Evolutionary conservation across 1,284 basidiomycete genomes (phyloP), one percentile per base, ranked within the genome.

Genomic region (Taiwanofungus camphoratus): DNA sequence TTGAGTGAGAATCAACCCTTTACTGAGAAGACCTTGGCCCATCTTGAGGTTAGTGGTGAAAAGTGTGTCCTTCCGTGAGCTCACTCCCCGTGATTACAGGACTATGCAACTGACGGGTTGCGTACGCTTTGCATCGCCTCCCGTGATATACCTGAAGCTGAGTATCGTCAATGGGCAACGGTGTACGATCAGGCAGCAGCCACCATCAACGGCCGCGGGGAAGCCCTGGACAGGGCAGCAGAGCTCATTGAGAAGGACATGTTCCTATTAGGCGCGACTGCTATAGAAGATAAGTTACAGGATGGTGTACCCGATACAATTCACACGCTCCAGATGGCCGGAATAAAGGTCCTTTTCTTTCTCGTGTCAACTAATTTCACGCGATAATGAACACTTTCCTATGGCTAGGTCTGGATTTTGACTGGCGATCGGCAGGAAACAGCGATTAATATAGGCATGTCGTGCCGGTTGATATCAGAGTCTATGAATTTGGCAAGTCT

Each of bases 361-460:
- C 23, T 32, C 22, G 5, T 9, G 24, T 5, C 5, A 26, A 13
- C 16, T 13, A 5, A 35, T 16, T 7, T 33, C 26, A 32, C 30
- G 12, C 29, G 30, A 35, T 42, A 44, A 26, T 39, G 20, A 33
- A 4, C n/a, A 30, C 11, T 9, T 20, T 20, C 21, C 16, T 20
- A n/a, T 23, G 22, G 13, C 7, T 29, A 87, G 82, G 86, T 99
- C 27, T 99, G 96, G 96, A 93, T 99, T 8, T 68, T 99, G 38
- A 99, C 96, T 1, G 96, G 96, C 2, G 96, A 99, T 65, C 74
- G 95, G 49, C 95, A 99, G 69, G 96, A 99, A 67, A 99, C 96
- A 2, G 96, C 96, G 11, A 98, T 99, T 69, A 99, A 99, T 59
- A 99, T 99, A 52, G 96, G 96, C 39, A 83, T 99, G 74, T 94